Evolutionary conservation across 202 grass and related monocot genomes (phyloP).

Genomic region (Brachypodium distachyon): DNA sequence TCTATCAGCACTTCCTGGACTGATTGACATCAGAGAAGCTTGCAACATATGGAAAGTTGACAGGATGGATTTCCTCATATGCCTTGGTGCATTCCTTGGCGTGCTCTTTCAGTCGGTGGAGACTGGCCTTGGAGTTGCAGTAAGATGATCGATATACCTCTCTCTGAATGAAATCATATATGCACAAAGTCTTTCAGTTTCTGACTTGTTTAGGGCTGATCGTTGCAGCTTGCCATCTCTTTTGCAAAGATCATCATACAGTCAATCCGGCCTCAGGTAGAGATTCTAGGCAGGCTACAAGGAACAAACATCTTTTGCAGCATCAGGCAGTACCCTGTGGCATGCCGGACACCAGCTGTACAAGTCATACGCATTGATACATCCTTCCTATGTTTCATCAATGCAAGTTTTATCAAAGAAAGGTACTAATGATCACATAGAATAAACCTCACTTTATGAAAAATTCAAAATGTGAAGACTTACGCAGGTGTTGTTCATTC

Average conservation of each 20-base stretch:
- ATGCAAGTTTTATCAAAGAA: constrained; percentile 77
- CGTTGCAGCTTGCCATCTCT: constrained; percentile 68
- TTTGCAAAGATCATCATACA: constrained; percentile 77
- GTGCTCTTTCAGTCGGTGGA: constrained; percentile 90
- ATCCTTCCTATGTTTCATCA: constrained; percentile 83
- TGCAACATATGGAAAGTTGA: constrained; percentile 70
- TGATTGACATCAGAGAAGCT: constrained; percentile 81
- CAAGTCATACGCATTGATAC: constrained; percentile 57
- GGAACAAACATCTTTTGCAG: constrained; percentile 70
- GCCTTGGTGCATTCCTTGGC: constrained; percentile 68
- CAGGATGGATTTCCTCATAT: constrained; percentile 89
- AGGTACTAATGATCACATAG: constrained; percentile 32
- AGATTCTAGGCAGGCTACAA: constrained; percentile 80
- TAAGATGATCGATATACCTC: constrained; percentile 22
- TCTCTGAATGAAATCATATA: not conserved
- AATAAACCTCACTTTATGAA: not conserved
- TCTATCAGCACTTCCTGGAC: constrained; percentile 69
- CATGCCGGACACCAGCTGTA: constrained; percentile 32
- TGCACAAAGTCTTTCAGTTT: not conserved
- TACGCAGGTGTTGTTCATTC: constrained; percentile 3
- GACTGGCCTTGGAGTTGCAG: constrained; percentile 71
- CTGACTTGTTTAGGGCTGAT: not conserved
- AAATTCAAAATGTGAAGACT: not conserved
- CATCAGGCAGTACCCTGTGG: constrained; percentile 74
- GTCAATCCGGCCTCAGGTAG: constrained; percentile 56